These are phyloP conservation scores for Mortierella polycephala DNA, from an alignment of 371 early-diverging fungal genomes.

Conservation along the genomic window DNA sequence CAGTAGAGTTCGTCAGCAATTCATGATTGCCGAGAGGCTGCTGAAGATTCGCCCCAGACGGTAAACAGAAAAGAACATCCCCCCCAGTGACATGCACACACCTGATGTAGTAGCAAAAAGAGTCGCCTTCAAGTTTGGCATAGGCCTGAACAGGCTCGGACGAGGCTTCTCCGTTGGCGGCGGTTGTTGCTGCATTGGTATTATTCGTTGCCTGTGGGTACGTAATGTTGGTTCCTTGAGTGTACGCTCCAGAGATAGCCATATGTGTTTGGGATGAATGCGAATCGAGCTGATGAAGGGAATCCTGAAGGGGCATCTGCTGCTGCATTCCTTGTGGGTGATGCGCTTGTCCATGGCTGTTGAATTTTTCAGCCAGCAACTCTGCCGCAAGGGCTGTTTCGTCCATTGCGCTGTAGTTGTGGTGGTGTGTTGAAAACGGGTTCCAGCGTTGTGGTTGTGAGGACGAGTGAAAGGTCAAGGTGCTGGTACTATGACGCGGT, in stretches of 20 bases:
- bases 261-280: constrained; percentile 4
- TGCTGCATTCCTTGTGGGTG: constrained; percentile 23
- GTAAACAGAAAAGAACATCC: neutral
- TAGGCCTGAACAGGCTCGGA: constrained; percentile 84
- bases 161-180: constrained; percentile 5
- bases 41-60: neutral
- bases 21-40: neutral
- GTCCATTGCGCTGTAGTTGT: constrained; percentile 24
- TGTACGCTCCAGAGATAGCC: constrained; percentile 4
- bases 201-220: constrained; percentile 12
- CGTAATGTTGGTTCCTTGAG: neutral
- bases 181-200: constrained; percentile 5
- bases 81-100: neutral
- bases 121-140: constrained; percentile 90
- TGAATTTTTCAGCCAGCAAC: constrained; percentile 46
- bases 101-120: constrained; percentile 83
- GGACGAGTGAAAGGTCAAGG: neutral
- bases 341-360: constrained; percentile 19
- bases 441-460: neutral
- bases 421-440: neutral
- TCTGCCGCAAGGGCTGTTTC: constrained; percentile 51
- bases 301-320: neutral
- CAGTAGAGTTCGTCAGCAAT: neutral
- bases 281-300: neutral
- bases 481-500: no score